Evolutionary conservation across 176 grass and related monocot genomes (phyloP).

Genomic region (Pontederia paniculata): DNA sequence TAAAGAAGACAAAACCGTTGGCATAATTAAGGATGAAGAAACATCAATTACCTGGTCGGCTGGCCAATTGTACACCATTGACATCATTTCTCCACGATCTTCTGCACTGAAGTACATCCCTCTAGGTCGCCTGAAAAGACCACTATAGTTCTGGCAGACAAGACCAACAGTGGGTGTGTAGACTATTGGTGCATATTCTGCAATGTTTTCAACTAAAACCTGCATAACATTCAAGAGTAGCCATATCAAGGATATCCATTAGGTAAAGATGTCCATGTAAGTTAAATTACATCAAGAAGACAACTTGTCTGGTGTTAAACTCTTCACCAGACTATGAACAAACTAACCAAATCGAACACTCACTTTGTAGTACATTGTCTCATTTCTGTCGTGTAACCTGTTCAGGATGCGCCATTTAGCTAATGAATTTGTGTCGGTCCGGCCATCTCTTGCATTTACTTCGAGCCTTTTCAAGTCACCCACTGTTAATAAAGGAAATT

Average conservation of each 20-base stretch:
- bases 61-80: slow-evolving; percentile 99
- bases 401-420: slow-evolving; percentile 99
- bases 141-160: slow-evolving; percentile 99
- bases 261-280: too few relatives aligned
- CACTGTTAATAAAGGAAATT: slow-evolving; percentile 42
- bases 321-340: too few relatives aligned
- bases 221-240: slow-evolving; percentile 15
- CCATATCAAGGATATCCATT: not conserved
- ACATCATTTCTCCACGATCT: slow-evolving; percentile 97
- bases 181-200: slow-evolving; percentile 92
- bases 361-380: slow-evolving; percentile 98
- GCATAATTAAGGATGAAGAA: too few relatives aligned
- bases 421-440: slow-evolving; percentile 63
- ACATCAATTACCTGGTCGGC: slow-evolving; percentile 59
- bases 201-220: slow-evolving; percentile 88
- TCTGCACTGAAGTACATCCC: slow-evolving; percentile 95
- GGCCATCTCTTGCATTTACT: slow-evolving; percentile 63
- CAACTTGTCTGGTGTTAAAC: too few relatives aligned
- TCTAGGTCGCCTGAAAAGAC: slow-evolving; percentile 71
- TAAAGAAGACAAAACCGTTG: too few relatives aligned
- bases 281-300: too few relatives aligned
- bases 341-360: slow-evolving; percentile 7
- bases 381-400: slow-evolving; percentile 95
- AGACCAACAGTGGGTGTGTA: slow-evolving; percentile 91
- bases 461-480: slow-evolving; percentile 67